These are phyloP conservation scores for Amphicarpaea edgeworthii DNA, from an alignment of 306 rosid species.

Conservation along the genomic window DNA sequence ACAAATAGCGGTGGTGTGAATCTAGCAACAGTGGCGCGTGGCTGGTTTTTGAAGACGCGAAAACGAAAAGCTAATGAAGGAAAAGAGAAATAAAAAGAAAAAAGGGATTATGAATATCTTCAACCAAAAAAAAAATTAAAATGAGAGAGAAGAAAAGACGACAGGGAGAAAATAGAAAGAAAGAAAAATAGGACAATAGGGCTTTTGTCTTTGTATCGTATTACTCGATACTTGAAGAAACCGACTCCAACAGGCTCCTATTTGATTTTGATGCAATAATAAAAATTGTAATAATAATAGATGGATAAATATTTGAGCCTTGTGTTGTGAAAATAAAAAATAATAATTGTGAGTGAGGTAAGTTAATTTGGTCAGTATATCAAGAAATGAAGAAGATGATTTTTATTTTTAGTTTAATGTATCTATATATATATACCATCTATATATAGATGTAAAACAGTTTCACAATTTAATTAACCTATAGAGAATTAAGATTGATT, in stretches of 20 bases:
- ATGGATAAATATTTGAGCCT: constrained; percentile 25
- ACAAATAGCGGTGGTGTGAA: neutral
- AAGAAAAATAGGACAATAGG: neutral
- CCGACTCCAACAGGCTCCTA: constrained; percentile 36
- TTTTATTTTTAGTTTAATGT: too few relatives aligned
- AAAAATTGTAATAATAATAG: neutral
- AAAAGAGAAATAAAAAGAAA: neutral
- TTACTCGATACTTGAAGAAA: constrained; percentile 6
- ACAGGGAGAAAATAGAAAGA: neutral
- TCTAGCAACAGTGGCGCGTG: constrained; percentile 44
- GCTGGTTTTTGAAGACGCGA: constrained; percentile 32
- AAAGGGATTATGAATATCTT: neutral
- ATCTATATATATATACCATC: too few relatives aligned
- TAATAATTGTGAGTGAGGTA: neutral
- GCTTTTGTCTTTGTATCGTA: neutral
- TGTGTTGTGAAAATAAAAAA: neutral
- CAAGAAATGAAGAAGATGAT: neutral
- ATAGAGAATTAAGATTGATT: too few relatives aligned
- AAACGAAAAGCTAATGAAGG: neutral
- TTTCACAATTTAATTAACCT: too few relatives aligned
- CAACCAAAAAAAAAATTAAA: neutral
- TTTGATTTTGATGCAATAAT: constrained; percentile 7
- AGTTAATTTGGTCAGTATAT: neutral
- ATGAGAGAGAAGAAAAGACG: neutral
- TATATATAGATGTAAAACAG: too few relatives aligned